Base-by-base conservation (phyloP, 2,329 filamentous ascomycete species). In the Cordyceps militaris region DNA sequence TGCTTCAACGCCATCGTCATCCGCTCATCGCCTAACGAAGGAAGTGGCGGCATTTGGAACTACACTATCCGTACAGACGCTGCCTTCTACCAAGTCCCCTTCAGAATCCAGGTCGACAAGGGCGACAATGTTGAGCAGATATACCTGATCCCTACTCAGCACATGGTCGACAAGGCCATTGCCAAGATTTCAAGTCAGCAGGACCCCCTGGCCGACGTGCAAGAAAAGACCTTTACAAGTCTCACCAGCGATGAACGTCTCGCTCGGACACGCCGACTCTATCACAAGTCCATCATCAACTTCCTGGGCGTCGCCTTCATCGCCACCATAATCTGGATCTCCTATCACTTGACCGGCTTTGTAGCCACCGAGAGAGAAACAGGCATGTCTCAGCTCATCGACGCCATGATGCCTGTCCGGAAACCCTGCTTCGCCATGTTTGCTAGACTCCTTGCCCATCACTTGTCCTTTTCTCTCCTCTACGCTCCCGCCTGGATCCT, bases 341-440 rank as follows among this genome's bases (percentile, higher is more conserved):
- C 86, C 38, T 97, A 96, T 69, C 91, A 97, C 66, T 77, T 96
- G 58, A 89, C 90, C 0, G 92, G 92, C 9, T 85, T 92, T 65
- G 86, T 96, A 69, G 91, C 92, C 8, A 84, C 86, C 2, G 92
- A 97, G 72, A 79, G 92, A 57, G 92, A 97, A 74, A 78, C 85
- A 16, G 92, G 91, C 59, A 94, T 96, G 81, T 89, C 89, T 4
- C 89, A 91, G 61, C 77, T 97, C 28, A 84, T 97, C 44, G 92
- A 97, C 71, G 87, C 90, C 56, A 96, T 96, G 90, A 92, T 94
- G 78, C 87, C 89, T 0, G 89, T 89, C 57, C 79, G 80, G 56
- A 79, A 79, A 50, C 76, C 82, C 44, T 95, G 90, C 89, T 79
- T 90, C 66, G 85, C 88, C 10, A 89, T 93, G 71, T 82, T 84